Percentiles rank a stretch among this genome's conserved stretches.
These are phyloP conservation scores for Hymenoscyphus occultus DNA, from an alignment of 2,329 filamentous ascomycete species.

Conservation along the genomic window DNA sequence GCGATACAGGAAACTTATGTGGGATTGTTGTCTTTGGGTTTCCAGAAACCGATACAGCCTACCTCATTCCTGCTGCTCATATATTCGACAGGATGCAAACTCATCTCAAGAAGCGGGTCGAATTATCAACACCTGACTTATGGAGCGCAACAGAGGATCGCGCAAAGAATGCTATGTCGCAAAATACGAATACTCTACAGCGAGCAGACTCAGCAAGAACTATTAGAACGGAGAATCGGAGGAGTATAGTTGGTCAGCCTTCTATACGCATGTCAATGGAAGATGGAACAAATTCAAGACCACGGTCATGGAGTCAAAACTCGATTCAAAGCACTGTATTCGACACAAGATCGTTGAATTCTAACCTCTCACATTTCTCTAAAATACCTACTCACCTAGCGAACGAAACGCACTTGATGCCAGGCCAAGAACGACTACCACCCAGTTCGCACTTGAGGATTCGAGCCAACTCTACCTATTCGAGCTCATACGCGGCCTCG, in stretches of 20 bases:
- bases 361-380: slow-evolving; percentile 10
- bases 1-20: slow-evolving; percentile 14
- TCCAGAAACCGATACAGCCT: slow-evolving; percentile 15
- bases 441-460: neutral
- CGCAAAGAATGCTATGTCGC: slow-evolving; percentile 7
- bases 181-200: slow-evolving; percentile 5
- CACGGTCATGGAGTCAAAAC: slow-evolving; percentile 15
- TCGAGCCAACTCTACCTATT: slow-evolving; percentile 2
- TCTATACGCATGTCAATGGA: slow-evolving; percentile 8
- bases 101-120: slow-evolving; percentile 14
- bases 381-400: slow-evolving; percentile 13
- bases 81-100: slow-evolving; percentile 19
- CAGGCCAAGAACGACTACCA: neutral
- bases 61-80: slow-evolving; percentile 16
- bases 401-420: slow-evolving; percentile 7
- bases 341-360: slow-evolving; percentile 14
- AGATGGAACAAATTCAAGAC: slow-evolving; percentile 2
- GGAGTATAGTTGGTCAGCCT: neutral
- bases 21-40: slow-evolving; percentile 14
- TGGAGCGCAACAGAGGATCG: slow-evolving; percentile 13
- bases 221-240: slow-evolving; percentile 13
- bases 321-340: slow-evolving; percentile 16
- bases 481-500: slow-evolving; percentile 8
- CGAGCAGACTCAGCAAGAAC: slow-evolving; percentile 12
- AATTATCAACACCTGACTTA: slow-evolving; percentile 15